Conservation (phyloP, 73 alveolate species). For the Effrenium voratum region DNA sequence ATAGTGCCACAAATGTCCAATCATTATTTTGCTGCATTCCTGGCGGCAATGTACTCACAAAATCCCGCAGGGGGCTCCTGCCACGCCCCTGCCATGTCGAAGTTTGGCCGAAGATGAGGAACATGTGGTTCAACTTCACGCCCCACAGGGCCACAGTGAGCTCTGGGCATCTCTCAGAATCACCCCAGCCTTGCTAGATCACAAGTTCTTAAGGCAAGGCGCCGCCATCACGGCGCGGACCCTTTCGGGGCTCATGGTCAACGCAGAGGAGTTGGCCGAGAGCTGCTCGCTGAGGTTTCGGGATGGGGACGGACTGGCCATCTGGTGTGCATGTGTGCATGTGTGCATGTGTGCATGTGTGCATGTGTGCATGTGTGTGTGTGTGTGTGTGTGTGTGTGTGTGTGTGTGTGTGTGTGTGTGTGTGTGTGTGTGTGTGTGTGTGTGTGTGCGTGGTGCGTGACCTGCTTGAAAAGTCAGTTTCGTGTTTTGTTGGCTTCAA, state of each 20-base stretch:
- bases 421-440: neutral
- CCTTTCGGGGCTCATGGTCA: slow-evolving; percentile 75
- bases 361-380: neutral
- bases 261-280: slow-evolving; percentile 48
- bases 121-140: too few relatives aligned
- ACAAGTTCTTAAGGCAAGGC: slow-evolving; percentile 48
- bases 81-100: too few relatives aligned
- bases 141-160: too few relatives aligned
- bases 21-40: too few relatives aligned
- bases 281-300: neutral
- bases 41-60: too few relatives aligned
- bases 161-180: too few relatives aligned
- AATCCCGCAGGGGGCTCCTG: too few relatives aligned
- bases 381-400: neutral
- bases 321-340: neutral
- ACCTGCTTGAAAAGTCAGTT: neutral
- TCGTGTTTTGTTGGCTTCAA: too few relatives aligned
- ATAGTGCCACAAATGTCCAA: too few relatives aligned
- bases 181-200: too few relatives aligned
- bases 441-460: neutral
- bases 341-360: neutral
- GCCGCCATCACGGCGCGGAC: slow-evolving; percentile 93
- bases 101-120: too few relatives aligned
- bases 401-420: neutral
- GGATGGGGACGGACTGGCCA: neutral